Base-by-base conservation (phyloP, 768 basidiomycete species). In the Tylopilus rubrobrunneus region DNA sequence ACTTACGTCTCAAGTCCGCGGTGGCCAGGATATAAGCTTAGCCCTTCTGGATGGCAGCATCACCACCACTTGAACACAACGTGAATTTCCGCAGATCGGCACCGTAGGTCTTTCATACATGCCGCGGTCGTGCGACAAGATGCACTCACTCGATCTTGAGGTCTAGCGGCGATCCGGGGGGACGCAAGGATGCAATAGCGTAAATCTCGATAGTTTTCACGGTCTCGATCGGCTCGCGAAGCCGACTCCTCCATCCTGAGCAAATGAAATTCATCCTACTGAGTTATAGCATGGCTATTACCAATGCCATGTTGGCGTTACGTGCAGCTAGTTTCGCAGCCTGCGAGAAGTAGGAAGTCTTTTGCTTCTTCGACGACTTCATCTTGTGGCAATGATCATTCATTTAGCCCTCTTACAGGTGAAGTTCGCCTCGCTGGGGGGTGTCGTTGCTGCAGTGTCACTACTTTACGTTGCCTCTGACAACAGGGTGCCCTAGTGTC, bases 221-320 rank as follows among this genome's bases (percentile, higher is more conserved):
- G 25, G 34, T 54, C 43, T 65, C 61, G 51, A 67, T 67, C 63
- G 23, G 48, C 52, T 29, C 44, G 39, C 55, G 41, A 57, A 59
- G 53, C 45, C 46, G 41, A 50, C 48, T 34, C 37, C 29, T 33
- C 23, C 45, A 48, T 47, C 48, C 50, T 55, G 48, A 29, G 37
- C 48, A 44, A 56, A 64, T 64, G 62, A 67, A 19, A 61, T 33
- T 48, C 56, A 54, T 55, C 28, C 49, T 11, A 50, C 2, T 14
- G 37, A 45, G 37, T 46, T 47, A 55, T 45, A 55, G 55, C 47
- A 33, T 51, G 14, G 6, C 25, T 12, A 51, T 46, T 53, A 36
- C 52, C 43, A 52, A 52, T 55, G 31, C 28, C 37, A 41, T 41
- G 28, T n/a, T 43, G 45, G 28, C 19, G 45, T 43, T 57, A 12